Percentiles rank a stretch among this genome's conserved stretches.
These are phyloP conservation scores for Phytopythium delawarense DNA, from an alignment of 352 stramenopile genomes.

Conservation along the genomic window DNA sequence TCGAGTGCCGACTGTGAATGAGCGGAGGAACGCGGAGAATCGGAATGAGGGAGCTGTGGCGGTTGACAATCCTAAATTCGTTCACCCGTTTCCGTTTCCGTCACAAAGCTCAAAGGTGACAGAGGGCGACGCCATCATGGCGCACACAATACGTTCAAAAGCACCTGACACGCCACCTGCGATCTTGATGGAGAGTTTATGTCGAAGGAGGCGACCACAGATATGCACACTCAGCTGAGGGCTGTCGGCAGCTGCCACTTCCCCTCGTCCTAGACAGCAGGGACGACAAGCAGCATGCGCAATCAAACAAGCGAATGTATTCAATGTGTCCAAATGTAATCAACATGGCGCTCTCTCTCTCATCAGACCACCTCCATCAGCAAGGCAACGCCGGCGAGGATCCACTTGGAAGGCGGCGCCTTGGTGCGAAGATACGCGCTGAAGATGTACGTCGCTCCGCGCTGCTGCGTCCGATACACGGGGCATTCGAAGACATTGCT, in stretches of 20 bases:
- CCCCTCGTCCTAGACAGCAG: too few relatives aligned
- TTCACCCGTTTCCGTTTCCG: not conserved
- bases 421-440: conserved; percentile 86
- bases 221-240: not conserved
- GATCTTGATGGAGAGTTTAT: not conserved
- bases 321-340: not conserved
- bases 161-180: not conserved
- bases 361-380: conserved; percentile 84
- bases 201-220: not conserved
- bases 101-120: not conserved
- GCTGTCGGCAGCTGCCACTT: not conserved
- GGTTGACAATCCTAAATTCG: conserved; percentile 2
- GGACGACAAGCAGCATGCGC: not conserved
- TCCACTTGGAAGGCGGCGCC: conserved; percentile 83
- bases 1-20: not conserved
- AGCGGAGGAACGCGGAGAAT: not conserved
- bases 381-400: conserved; percentile 86
- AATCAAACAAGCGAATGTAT: not conserved
- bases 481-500: conserved; percentile 77
- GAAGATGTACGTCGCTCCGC: conserved; percentile 89
- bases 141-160: not conserved
- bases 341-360: not conserved
- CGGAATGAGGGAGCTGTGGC: not conserved
- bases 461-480: conserved; percentile 90
- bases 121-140: not conserved